phyloP scores from a whole-genome alignment of 768 basidiomycete species.

The Mycena rosella region DNA sequence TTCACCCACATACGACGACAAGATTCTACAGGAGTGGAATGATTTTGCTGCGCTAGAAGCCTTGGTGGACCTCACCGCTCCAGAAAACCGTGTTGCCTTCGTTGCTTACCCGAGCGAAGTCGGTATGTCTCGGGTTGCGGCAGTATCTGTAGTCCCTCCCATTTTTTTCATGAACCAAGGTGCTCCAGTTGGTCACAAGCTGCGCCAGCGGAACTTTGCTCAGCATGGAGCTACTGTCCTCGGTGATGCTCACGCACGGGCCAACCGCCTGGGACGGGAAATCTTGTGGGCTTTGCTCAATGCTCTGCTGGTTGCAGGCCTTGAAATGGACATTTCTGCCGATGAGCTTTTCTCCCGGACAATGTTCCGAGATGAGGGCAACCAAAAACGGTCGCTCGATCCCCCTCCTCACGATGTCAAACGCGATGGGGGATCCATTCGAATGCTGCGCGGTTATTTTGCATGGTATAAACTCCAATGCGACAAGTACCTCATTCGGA shows the following conservation, averaged over 20 bases:
- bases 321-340: neutral
- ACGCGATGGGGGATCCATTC: neutral
- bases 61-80: neutral
- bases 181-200: neutral
- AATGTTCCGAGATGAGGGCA: neutral
- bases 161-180: slow-evolving; percentile 7
- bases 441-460: neutral
- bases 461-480: neutral
- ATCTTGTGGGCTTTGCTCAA: neutral
- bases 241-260: neutral
- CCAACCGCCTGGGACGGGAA: neutral
- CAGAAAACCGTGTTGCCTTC: neutral
- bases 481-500: slow-evolving; percentile 10
- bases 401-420: neutral
- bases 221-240: neutral
- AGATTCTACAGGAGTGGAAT: neutral
- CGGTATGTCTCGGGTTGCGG: neutral
- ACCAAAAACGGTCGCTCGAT: neutral
- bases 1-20: neutral
- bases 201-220: neutral
- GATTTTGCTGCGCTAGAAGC: neutral
- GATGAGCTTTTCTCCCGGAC: neutral
- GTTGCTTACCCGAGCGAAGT: slow-evolving; percentile 8
- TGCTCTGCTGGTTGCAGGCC: neutral
- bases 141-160: neutral